Conservation (phyloP, 805 yeast species). For the Huiozyma naganishii region DNA sequence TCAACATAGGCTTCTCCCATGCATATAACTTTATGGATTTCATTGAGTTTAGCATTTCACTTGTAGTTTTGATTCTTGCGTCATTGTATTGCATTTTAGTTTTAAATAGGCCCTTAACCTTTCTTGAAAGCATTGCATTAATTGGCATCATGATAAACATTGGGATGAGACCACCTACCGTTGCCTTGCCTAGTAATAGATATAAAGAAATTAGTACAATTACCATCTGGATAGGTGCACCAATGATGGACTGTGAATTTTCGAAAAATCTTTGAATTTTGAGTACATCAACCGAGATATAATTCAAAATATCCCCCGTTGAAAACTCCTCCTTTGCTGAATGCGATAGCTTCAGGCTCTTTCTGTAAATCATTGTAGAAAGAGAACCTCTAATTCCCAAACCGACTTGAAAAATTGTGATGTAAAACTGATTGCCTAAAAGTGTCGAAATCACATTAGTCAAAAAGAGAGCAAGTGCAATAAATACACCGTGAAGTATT, state of each 20-base stretch:
- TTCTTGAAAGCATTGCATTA: conserved; percentile 38
- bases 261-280: conserved; percentile 51
- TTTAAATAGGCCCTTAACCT: conserved; percentile 36
- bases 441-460: conserved; percentile 51
- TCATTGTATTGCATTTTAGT: conserved; percentile 56
- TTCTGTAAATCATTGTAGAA: conserved; percentile 57
- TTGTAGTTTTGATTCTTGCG: conserved; percentile 44
- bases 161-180: conserved; percentile 44
- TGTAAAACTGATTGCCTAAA: conserved; percentile 57
- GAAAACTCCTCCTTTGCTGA: conserved; percentile 49
- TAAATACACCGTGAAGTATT: conserved; percentile 46
- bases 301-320: conserved; percentile 72
- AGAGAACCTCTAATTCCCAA: conserved; percentile 56
- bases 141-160: conserved; percentile 49
- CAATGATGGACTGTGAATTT: conserved; percentile 42
- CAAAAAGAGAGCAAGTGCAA: conserved; percentile 54
- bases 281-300: conserved; percentile 66
- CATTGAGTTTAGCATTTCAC: conserved; percentile 48
- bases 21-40: conserved; percentile 59
- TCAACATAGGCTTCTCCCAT: conserved; percentile 58
- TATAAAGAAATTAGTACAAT: conserved; percentile 45
- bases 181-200: conserved; percentile 45
- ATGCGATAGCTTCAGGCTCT: conserved; percentile 57
- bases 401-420: conserved; percentile 48
- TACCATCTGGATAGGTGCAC: conserved; percentile 48